Evolutionary conservation across 148 eudicot genomes (phyloP), one percentile per base, ranked within the genome.

Genomic region (Cornus kousa): DNA sequence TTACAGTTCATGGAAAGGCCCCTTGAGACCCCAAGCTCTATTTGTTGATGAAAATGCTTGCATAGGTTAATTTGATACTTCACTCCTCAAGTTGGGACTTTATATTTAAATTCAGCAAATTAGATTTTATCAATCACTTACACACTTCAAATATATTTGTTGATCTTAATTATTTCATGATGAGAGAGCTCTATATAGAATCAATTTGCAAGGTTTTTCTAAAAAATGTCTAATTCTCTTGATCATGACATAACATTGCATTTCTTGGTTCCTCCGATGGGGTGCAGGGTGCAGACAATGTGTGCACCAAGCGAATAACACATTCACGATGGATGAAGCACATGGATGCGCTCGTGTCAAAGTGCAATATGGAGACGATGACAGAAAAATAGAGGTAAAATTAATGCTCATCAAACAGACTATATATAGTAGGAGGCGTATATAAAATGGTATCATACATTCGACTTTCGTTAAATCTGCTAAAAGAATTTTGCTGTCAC

Each of bases 31-130:
- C 43, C 82, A 86, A 59, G 89, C 92, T 79, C 83, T 89, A 20
- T 89, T 89, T 82, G 92, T 89, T 28, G 92, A 89, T 76, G 89
- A 86, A 70, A 86, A 86, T 84, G 83, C 86, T 50, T 89, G 92
- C 85, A 83, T 89, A 87, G 92, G 92, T 89, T 59, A 59, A 19
- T 2, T 19, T 53, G 4, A 53, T 43, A 43, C 48, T 43, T 53
- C 19, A 53, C 59, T 12, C 12, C 57, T 50, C 14, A 50, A 4
- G 1, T 39, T 39, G 28, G 43, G 43, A 39, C 43, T 7, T 7
- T 4, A 39, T 39, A 39, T 39, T 4, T 39, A 4, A 39, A 39
- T 39, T 39, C 2, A 39, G 1, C 43, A 39, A 39, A 39, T 39
- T 7, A 1, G 43, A 39, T 39, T 39, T 39, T 28, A 28, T 28